phyloP scores from a whole-genome alignment of 495 filamentous ascomycete genomes.

The Echria macrotheca region DNA sequence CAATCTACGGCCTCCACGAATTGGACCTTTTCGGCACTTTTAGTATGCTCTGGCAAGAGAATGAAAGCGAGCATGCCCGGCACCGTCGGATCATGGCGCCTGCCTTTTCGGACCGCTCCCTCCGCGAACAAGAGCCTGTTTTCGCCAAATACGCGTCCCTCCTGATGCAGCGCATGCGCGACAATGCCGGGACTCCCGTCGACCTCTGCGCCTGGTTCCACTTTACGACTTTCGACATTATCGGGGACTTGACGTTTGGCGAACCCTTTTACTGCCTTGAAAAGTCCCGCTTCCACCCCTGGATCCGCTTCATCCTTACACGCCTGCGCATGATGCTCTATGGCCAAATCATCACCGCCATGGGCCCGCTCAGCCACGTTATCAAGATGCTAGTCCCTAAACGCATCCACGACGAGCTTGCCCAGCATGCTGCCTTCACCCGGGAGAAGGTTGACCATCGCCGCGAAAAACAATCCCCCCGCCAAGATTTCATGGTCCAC shows the following conservation, averaged over 20 bases:
- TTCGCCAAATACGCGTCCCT: slow-evolving; percentile 37
- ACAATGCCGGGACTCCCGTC: slow-evolving; percentile 13
- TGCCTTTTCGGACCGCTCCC: slow-evolving; percentile 44
- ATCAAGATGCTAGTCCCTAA: slow-evolving; percentile 8
- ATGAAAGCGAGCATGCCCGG: slow-evolving; percentile 30
- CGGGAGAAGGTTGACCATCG: slow-evolving; percentile 1
- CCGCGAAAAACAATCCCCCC: slow-evolving; percentile 3
- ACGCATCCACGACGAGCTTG: neutral
- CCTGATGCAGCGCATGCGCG: slow-evolving; percentile 32
- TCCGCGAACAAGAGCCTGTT: slow-evolving; percentile 38
- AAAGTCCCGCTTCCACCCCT: slow-evolving; percentile 28
- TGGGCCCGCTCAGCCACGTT: slow-evolving; percentile 17
- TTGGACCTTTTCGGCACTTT: neutral
- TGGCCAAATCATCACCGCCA: slow-evolving; percentile 19
- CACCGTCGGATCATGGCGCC: slow-evolving; percentile 41
- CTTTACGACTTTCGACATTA: slow-evolving; percentile 56
- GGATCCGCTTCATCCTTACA: slow-evolving; percentile 30
- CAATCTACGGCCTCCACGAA: slow-evolving; percentile 26
- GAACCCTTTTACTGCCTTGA: slow-evolving; percentile 50
- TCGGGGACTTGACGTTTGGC: slow-evolving; percentile 55
- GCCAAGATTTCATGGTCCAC: slow-evolving; percentile 39
- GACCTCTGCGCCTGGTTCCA: slow-evolving; percentile 48
- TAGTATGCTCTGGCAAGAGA: neutral
- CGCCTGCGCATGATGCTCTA: neutral
- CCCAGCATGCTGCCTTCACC: neutral